Conservation (phyloP, 2,329 filamentous ascomycete species). For the Clarireedia hainanense region DNA sequence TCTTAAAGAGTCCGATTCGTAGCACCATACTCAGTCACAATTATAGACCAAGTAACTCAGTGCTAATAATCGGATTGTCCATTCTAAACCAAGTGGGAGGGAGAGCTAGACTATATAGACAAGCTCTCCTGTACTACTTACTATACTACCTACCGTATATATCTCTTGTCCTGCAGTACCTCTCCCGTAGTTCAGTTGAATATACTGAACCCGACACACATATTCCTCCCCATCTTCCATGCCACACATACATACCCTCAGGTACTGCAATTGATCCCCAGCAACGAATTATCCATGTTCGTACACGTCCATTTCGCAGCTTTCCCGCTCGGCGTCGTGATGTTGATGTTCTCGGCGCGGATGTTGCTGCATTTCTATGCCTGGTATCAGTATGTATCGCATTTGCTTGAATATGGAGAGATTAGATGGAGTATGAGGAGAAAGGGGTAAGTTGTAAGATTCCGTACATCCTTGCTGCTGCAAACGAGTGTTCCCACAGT, state of each 20-base stretch:
- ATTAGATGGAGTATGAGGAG: not conserved
- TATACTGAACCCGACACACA: too few relatives aligned
- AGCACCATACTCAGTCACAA: too few relatives aligned
- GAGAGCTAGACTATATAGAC: too few relatives aligned
- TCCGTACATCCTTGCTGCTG: slow-evolving; percentile 33
- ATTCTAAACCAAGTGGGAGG: too few relatives aligned
- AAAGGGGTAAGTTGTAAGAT: not conserved
- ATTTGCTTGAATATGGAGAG: slow-evolving; percentile 17
- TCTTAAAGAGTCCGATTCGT: too few relatives aligned
- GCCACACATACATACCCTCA: not conserved
- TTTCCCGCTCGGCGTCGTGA: slow-evolving; percentile 38
- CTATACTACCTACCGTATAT: too few relatives aligned
- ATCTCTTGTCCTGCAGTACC: too few relatives aligned
- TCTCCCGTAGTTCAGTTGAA: too few relatives aligned
- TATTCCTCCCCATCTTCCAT: too few relatives aligned
- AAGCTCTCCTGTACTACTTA: too few relatives aligned
- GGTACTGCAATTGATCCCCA: not conserved
- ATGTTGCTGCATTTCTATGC: slow-evolving; percentile 35
- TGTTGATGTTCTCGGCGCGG: slow-evolving; percentile 35
- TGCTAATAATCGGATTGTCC: too few relatives aligned
- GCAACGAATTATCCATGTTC: slow-evolving; percentile 30
- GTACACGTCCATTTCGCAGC: slow-evolving; percentile 34
- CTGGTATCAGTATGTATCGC: slow-evolving; percentile 24
- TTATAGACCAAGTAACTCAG: too few relatives aligned
- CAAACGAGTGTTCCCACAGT: slow-evolving; percentile 38